phyloP scores from a whole-genome alignment of 371 early-diverging fungal species.

The Parasitella parasitica region DNA sequence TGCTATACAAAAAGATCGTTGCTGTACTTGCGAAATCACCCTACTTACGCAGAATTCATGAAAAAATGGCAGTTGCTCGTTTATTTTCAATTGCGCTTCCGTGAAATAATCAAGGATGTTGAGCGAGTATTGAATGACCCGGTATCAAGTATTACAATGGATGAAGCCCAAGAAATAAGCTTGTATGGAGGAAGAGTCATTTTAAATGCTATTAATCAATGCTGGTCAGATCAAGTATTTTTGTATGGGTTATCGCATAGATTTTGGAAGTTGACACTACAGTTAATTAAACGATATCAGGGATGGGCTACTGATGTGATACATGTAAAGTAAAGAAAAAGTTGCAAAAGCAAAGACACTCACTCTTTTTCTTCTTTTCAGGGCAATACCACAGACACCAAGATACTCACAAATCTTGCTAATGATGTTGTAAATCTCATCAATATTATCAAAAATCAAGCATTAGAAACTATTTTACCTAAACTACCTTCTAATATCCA shows the following conservation, averaged over 20 bases:
- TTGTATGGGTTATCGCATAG: constrained; percentile 60
- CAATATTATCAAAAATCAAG: constrained; percentile 6
- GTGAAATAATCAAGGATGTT: constrained; percentile 53
- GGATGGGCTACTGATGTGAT: constrained; percentile 36
- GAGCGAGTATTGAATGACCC: constrained; percentile 40
- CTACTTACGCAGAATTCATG: constrained; percentile 68
- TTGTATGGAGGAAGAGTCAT: constrained; percentile 54
- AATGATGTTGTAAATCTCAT: not conserved
- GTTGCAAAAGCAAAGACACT: not conserved
- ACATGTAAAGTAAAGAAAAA: not conserved
- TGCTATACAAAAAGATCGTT: constrained; percentile 53
- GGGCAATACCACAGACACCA: not conserved
- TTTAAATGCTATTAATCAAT: constrained; percentile 53
- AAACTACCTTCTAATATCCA: constrained; percentile 40
- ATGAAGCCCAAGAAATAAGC: constrained; percentile 1
- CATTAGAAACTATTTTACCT: constrained; percentile 25
- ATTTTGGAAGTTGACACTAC: constrained; percentile 79
- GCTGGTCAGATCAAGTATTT: constrained; percentile 72
- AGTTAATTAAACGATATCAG: constrained; percentile 57
- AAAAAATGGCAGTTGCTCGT: constrained; percentile 74
- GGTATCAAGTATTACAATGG: constrained; percentile 6
- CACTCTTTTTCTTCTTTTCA: not conserved
- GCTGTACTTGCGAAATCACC: constrained; percentile 57
- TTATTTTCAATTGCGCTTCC: constrained; percentile 71
- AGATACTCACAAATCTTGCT: not conserved